phyloP scores from a whole-genome alignment of 176 grass and related monocot species.

The Thalia dealbata region DNA sequence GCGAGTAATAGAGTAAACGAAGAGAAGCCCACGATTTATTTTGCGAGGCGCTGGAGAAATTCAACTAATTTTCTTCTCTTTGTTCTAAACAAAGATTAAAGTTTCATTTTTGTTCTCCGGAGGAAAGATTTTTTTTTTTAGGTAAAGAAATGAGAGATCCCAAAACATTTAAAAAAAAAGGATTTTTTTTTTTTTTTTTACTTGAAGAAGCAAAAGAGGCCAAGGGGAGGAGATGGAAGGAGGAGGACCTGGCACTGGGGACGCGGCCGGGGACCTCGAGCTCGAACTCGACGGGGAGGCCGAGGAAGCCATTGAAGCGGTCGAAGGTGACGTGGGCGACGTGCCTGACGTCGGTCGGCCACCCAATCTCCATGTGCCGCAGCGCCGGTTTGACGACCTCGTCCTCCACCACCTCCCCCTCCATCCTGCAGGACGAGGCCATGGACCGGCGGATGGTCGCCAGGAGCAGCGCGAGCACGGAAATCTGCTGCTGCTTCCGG shows the following conservation, averaged over 20 bases:
- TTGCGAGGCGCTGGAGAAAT: background rate
- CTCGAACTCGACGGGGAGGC: conserved; percentile 85
- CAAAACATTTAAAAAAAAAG: background rate
- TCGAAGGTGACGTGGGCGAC: conserved; percentile 97
- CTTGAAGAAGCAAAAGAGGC: background rate
- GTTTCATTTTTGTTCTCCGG: background rate
- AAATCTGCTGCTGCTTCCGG: conserved; percentile 4
- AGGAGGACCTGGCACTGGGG: conserved; percentile 30
- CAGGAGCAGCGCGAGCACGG: conserved; percentile 28
- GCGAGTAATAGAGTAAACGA: background rate
- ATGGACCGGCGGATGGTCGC: conserved; percentile 65
- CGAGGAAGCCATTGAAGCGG: conserved; percentile 83
- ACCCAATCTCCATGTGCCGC: conserved; percentile 3
- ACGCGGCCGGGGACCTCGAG: conserved; percentile 65
- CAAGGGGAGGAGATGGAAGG: background rate
- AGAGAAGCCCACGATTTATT: background rate
- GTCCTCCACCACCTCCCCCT: conserved; percentile 3
- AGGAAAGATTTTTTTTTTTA: too few species aligned
- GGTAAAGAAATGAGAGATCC: background rate
- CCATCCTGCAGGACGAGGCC: conserved; percentile 66
- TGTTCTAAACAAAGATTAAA: background rate
- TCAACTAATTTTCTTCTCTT: background rate
- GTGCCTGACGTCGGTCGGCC: conserved; percentile 58
- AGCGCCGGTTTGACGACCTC: background rate
- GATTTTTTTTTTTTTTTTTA: background rate